phyloP scores from a whole-genome alignment of 345 rosid species.

The Syzygium oleosum region DNA sequence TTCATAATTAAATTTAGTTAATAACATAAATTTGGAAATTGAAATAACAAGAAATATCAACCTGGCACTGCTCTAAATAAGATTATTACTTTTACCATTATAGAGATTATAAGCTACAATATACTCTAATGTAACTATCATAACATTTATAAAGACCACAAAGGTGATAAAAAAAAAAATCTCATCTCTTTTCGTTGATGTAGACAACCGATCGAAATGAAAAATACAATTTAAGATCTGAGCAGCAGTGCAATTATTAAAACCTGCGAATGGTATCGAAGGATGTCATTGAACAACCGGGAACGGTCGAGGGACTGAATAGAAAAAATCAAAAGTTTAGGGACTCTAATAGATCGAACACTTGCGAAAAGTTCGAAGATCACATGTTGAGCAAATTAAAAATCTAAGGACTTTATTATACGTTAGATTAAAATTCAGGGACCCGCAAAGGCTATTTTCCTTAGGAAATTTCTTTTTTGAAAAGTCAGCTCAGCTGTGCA shows the following conservation, averaged over 20 bases:
- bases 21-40: neutral
- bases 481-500: neutral
- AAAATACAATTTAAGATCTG: neutral
- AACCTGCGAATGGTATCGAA: neutral
- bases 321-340: neutral
- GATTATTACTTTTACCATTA: too few relatives aligned
- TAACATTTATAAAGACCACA: neutral
- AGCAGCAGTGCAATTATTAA: neutral
- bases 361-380: fast-evolving
- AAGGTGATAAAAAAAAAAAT: neutral
- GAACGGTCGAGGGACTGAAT: fast-evolving
- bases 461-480: neutral
- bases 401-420: fast-evolving
- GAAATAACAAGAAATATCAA: neutral
- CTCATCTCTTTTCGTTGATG: neutral
- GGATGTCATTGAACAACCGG: fast-evolving
- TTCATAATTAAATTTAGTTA: too few relatives aligned
- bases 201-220: neutral
- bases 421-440: neutral
- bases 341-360: too few relatives aligned
- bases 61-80: neutral
- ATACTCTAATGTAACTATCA: neutral
- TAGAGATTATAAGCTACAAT: neutral
- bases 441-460: neutral
- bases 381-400: neutral